A percentile compares a stretch with the other conserved stretches of the same genome.
Conservation (phyloP, 768 basidiomycete genomes). For the Pleurotus tuber-regium region DNA sequence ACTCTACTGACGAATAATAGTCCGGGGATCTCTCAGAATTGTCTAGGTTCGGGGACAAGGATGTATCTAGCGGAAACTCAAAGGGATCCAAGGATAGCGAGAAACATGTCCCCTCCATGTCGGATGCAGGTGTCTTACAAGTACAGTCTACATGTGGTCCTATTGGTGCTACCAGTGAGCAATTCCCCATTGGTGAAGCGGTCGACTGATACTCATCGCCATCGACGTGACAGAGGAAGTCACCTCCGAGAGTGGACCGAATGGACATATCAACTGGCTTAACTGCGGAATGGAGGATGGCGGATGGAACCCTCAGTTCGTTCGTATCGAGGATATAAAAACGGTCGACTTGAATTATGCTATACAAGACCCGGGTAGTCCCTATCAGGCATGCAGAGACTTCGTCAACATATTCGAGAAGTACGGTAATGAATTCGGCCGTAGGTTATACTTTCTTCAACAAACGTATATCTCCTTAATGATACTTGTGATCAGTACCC, state of each 20-base stretch:
- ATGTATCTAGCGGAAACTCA: neutral
- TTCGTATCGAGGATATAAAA: constrained; percentile 52
- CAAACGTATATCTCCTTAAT: neutral
- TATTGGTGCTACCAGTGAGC: constrained; percentile 49
- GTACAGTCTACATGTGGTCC: constrained; percentile 42
- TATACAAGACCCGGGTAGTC: constrained; percentile 42
- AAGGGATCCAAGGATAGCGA: constrained; percentile 6
- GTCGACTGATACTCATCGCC: neutral
- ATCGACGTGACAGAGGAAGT: constrained; percentile 37
- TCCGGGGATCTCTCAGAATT: no score
- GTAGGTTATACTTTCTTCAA: constrained; percentile 2
- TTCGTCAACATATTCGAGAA: constrained; percentile 57
- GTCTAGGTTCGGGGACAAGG: no score
- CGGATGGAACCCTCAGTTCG: constrained; percentile 73
- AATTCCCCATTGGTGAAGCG: neutral
- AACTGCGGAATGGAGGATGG: constrained; percentile 67
- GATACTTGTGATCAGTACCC: constrained; percentile 37
- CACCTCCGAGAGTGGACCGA: constrained; percentile 56
- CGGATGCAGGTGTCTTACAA: constrained; percentile 9
- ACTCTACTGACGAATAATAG: neutral
- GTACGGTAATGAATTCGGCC: constrained; percentile 43
- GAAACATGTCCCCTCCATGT: neutral
- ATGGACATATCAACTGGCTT: constrained; percentile 71
- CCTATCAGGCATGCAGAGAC: constrained; percentile 57
- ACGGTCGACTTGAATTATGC: constrained; percentile 45